Percentiles rank a stretch among this genome's conserved stretches.
These are phyloP conservation scores for Chlamydomonas incerta DNA, from an alignment of 139 green algal genomes.

Conservation along the genomic window DNA sequence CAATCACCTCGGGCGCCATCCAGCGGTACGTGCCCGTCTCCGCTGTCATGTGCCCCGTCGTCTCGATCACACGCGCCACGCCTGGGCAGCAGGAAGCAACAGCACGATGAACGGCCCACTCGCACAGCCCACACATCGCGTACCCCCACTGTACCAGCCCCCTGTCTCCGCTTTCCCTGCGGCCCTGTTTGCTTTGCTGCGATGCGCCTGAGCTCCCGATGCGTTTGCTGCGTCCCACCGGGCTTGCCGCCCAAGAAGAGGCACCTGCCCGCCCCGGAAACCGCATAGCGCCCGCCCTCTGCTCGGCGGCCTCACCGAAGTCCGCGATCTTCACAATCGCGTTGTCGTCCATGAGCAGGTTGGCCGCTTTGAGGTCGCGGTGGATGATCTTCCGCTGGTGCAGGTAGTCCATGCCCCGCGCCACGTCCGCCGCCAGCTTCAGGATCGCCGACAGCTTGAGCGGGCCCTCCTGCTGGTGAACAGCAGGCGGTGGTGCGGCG, in stretches of 20 bases:
- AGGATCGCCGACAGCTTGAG: constrained; percentile 80
- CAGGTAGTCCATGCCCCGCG: constrained; percentile 98
- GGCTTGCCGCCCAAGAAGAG: no score
- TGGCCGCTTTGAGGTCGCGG: constrained; percentile 84
- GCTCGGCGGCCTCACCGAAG: constrained; percentile 77
- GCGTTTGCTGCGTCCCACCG: no score
- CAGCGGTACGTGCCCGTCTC: constrained; percentile 99
- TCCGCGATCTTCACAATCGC: constrained; percentile 94
- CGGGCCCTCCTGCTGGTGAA: constrained; percentile 54
- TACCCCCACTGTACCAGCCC: no score
- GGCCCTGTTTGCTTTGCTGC: no score
- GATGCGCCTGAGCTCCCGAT: no score
- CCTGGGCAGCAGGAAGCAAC: constrained; percentile 21
- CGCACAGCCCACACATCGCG: no score
- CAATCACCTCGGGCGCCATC: constrained; percentile 99
- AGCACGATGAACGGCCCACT: no score
- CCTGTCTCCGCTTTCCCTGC: no score
- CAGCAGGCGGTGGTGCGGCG: no score
- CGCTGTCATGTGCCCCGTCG: constrained; percentile 94
- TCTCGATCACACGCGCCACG: constrained; percentile 92
- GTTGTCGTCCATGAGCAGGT: constrained; percentile 97
- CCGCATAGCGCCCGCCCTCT: no score
- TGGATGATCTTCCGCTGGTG: constrained; percentile 99
- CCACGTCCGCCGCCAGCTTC: constrained; percentile 89
- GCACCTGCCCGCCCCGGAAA: no score